Percentiles rank a stretch among this genome's conserved stretches.
phyloP scores from a whole-genome alignment of 2,329 filamentous ascomycete genomes.

The Trichoderma oligosporum region DNA sequence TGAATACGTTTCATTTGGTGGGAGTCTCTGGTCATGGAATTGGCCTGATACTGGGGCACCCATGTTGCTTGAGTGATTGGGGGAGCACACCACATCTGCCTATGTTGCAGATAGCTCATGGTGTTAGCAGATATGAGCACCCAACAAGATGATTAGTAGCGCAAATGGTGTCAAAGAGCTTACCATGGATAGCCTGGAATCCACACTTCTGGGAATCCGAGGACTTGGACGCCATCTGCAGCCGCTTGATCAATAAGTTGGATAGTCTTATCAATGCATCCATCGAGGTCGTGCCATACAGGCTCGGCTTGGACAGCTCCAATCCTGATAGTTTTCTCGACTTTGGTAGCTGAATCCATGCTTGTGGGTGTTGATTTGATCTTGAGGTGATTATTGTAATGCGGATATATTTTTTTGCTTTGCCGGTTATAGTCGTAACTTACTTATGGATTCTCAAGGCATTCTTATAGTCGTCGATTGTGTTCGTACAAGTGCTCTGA shows the following conservation, averaged over 20 bases:
- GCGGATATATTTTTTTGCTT: not conserved
- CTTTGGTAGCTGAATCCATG: not conserved
- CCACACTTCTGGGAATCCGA: constrained; percentile 47
- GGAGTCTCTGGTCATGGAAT: constrained; percentile 40
- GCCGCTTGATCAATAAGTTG: constrained; percentile 51
- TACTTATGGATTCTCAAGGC: not conserved
- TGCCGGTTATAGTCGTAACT: not conserved
- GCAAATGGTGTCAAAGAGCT: not conserved
- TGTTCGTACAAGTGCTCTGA: not conserved
- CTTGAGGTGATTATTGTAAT: not conserved
- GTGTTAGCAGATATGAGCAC: not conserved
- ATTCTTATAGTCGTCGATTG: not conserved
- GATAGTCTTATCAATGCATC: constrained; percentile 49
- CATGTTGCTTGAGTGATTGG: not conserved
- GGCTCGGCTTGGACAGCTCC: constrained; percentile 45
- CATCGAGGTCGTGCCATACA: constrained; percentile 52
- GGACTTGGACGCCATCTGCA: constrained; percentile 46
- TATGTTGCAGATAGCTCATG: not conserved
- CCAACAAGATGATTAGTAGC: too few relatives aligned
- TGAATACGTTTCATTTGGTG: constrained; percentile 52
- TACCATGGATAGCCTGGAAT: constrained; percentile 25
- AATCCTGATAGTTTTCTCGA: not conserved
- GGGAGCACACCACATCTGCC: constrained; percentile 8
- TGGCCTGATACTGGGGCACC: constrained; percentile 31
- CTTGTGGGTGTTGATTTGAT: too few relatives aligned